These are phyloP conservation scores for Sclerotinia glacialis DNA, from an alignment of 2,329 filamentous ascomycete genomes.

Conservation along the genomic window DNA sequence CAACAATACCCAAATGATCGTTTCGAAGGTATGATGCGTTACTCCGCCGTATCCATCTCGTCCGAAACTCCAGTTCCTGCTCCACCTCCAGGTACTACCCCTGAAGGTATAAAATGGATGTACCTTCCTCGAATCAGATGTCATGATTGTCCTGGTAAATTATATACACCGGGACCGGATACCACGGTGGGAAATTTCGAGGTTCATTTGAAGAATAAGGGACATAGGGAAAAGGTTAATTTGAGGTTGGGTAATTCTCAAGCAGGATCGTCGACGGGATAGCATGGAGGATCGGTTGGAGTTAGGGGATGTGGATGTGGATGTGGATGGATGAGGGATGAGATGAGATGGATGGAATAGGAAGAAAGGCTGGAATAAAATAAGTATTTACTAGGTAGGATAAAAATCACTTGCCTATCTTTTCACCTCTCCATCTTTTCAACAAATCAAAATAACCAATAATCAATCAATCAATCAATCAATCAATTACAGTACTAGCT, in stretches of 20 bases:
- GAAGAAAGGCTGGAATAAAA: not conserved
- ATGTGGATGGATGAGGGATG: not conserved
- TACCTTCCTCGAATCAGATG: conserved; percentile 89
- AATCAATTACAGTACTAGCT: too few relatives aligned
- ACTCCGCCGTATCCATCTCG: conserved; percentile 72
- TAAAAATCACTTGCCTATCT: too few relatives aligned
- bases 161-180: conserved; percentile 87
- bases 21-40: conserved; percentile 90
- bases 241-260: conserved; percentile 16
- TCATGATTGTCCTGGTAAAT: conserved; percentile 86
- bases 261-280: not conserved
- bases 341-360: not conserved
- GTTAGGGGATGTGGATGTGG: not conserved
- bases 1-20: conserved; percentile 71
- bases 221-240: conserved; percentile 72
- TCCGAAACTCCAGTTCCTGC: conserved; percentile 63
- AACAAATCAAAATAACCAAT: too few relatives aligned
- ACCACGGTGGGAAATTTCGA: conserved; percentile 88
- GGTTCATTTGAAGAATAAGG: conserved; percentile 82
- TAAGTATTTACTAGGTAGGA: not conserved
- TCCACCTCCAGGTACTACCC: conserved; percentile 48
- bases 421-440: too few relatives aligned
- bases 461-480: too few relatives aligned
- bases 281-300: not conserved
- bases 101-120: conserved; percentile 68